A percentile compares a stretch with the other conserved stretches of the same genome.
These are phyloP conservation scores for Nemania sp. DNA, from an alignment of 2,329 filamentous ascomycete species.

Conservation along the genomic window DNA sequence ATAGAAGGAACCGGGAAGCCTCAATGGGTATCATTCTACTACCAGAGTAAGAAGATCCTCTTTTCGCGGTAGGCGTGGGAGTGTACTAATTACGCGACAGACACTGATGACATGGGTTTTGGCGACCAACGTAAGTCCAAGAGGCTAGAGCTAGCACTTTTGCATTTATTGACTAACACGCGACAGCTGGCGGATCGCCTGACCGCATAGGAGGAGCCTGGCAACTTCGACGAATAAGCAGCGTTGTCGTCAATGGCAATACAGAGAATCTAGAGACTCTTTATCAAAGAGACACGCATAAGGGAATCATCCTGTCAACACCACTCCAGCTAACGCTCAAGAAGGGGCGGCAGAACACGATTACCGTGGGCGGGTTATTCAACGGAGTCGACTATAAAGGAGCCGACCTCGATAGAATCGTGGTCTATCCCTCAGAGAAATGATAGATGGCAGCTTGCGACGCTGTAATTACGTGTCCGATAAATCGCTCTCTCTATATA, in stretches of 20 bases:
- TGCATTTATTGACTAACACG: slow-evolving; percentile 2
- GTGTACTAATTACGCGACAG: slow-evolving; percentile 25
- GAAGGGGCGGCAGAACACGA: slow-evolving; percentile 55
- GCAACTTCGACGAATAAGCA: slow-evolving; percentile 63
- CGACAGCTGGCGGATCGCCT: slow-evolving; percentile 54
- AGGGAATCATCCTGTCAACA: slow-evolving; percentile 63
- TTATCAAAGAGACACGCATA: slow-evolving; percentile 59
- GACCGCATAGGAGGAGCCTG: slow-evolving; percentile 64
- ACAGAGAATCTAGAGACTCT: slow-evolving; percentile 53
- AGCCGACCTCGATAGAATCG: slow-evolving; percentile 61
- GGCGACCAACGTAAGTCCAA: slow-evolving; percentile 51
- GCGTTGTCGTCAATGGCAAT: slow-evolving; percentile 62
- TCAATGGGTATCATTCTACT: slow-evolving; percentile 63
- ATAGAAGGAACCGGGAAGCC: slow-evolving; percentile 55
- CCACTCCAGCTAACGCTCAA: slow-evolving; percentile 58
- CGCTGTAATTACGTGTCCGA: no score
- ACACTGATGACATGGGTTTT: slow-evolving; percentile 65
- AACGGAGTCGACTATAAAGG: slow-evolving; percentile 62
- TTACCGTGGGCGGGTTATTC: slow-evolving; percentile 60
- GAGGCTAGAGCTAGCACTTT: neutral
- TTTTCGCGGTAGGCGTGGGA: neutral
- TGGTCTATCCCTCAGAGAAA: slow-evolving; percentile 62
- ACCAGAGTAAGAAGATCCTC: slow-evolving; percentile 47
- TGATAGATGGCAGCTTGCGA: no score
- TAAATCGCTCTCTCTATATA: no score